phyloP scores from a whole-genome alignment of 441 rosid species.

The Omphalea diandra region DNA sequence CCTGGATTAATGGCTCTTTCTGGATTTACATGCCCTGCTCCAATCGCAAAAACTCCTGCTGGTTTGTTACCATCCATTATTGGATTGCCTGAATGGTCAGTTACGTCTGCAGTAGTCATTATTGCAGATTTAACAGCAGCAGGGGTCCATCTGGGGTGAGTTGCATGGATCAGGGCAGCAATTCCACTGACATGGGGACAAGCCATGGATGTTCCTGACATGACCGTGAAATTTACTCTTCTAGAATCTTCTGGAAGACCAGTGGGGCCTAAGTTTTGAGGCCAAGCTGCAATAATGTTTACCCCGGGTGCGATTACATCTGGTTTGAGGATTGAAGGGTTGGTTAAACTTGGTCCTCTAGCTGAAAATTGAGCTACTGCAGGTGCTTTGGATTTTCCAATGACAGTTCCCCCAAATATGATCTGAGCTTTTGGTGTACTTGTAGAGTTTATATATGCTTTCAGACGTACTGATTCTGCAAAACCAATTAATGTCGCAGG shows the following conservation, averaged over 20 bases:
- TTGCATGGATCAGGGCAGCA: constrained; percentile 68
- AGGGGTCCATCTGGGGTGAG: constrained; percentile 76
- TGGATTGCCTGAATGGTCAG: constrained; percentile 50
- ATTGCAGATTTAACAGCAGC: constrained; percentile 76
- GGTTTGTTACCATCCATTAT: constrained; percentile 64
- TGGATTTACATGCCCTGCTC: constrained; percentile 73
- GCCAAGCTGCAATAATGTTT: constrained; percentile 82
- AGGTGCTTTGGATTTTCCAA: constrained; percentile 72
- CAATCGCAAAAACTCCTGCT: constrained; percentile 57
- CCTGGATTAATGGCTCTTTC: constrained; percentile 70
- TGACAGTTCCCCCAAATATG: constrained; percentile 60
- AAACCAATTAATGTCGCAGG: constrained; percentile 72
- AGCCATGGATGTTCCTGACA: constrained; percentile 89
- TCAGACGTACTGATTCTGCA: constrained; percentile 53
- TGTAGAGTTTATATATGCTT: constrained; percentile 49
- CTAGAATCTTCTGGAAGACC: constrained; percentile 65
- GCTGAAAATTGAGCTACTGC: constrained; percentile 79
- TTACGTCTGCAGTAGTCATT: constrained; percentile 68
- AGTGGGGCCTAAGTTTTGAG: constrained; percentile 70
- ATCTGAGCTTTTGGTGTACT: constrained; percentile 52
- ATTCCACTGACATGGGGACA: constrained; percentile 83
- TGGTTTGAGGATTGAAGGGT: constrained; percentile 76
- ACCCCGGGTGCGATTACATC: constrained; percentile 82
- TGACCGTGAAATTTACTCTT: constrained; percentile 65
- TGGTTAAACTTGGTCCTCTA: constrained; percentile 72